phyloP scores from a whole-genome alignment of 106 monocot species.

The Vanilla planifolia region DNA sequence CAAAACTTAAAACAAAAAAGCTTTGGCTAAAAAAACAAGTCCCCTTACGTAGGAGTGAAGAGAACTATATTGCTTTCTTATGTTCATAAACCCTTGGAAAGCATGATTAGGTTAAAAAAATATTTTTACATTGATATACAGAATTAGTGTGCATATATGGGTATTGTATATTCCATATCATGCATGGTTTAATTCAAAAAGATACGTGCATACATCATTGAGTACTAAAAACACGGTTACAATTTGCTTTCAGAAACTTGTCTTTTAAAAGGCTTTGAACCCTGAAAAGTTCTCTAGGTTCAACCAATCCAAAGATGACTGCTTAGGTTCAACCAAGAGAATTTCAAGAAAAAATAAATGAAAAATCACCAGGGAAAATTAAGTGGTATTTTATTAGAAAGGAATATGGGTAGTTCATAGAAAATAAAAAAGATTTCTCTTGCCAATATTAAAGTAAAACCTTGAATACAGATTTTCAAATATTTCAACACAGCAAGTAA shows the following conservation, averaged over 20 bases:
- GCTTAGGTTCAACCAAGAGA: not conserved
- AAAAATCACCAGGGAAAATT: not conserved
- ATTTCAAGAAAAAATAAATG: not conserved
- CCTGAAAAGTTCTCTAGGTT: not conserved
- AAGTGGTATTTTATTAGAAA: not conserved
- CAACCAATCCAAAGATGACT: not conserved
- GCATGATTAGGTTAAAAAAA: not conserved
- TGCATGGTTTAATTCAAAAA: not conserved
- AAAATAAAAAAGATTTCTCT: not conserved
- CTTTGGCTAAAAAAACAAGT: no score
- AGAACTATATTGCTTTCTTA: no score
- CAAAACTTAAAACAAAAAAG: no score
- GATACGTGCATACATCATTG: not conserved
- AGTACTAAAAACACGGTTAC: not conserved
- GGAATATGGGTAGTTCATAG: not conserved
- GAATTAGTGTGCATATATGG: not conserved
- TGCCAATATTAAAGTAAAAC: not conserved
- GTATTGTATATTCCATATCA: not conserved
- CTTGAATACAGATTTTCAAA: conserved; percentile 5
- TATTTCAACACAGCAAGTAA: not conserved
- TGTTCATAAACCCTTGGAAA: not conserved
- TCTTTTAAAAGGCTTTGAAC: not conserved
- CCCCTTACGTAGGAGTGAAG: no score
- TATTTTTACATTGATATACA: not conserved
- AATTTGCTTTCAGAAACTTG: not conserved